phyloP scores from a whole-genome alignment of 441 rosid species.

The Geranium incanum region DNA sequence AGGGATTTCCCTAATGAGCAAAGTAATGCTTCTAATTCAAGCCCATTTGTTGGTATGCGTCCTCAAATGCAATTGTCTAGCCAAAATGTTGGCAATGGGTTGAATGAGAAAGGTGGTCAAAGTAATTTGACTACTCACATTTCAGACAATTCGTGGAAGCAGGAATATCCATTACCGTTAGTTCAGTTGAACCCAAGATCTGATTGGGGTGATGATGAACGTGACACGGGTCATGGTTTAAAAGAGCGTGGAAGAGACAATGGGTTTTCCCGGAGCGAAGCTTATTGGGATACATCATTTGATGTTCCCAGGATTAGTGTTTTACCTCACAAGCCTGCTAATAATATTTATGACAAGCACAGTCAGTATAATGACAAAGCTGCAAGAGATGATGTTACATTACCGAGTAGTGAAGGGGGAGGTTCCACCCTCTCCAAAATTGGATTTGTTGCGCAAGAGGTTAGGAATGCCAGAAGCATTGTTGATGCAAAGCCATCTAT shows the following conservation, averaged over 20 bases:
- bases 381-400: slow-evolving; percentile 40
- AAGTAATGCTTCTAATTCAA: slow-evolving; percentile 29
- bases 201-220: slow-evolving; percentile 99
- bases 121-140: slow-evolving; percentile 30
- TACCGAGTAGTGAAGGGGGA: slow-evolving; percentile 52
- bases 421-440: slow-evolving; percentile 41
- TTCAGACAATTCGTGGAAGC: slow-evolving; percentile 45
- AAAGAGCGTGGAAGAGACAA: slow-evolving; percentile 51
- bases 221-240: slow-evolving; percentile 75
- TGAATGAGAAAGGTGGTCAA: slow-evolving; percentile 35
- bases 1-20: slow-evolving; percentile 40
- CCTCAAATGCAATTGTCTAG: slow-evolving; percentile 46
- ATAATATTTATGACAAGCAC: slow-evolving; percentile 44
- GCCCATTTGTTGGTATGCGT: slow-evolving; percentile 45
- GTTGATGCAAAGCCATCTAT: slow-evolving; percentile 36
- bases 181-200: slow-evolving; percentile 77
- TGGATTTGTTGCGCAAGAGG: slow-evolving; percentile 34
- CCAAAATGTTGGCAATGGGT: slow-evolving; percentile 25
- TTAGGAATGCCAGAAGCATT: slow-evolving; percentile 36
- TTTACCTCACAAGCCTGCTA: slow-evolving; percentile 53
- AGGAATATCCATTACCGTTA: slow-evolving; percentile 64
- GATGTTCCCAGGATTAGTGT: slow-evolving; percentile 57
- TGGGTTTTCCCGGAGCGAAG: slow-evolving; percentile 52
- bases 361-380: slow-evolving; percentile 56
- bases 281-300: slow-evolving; percentile 66